Base-by-base conservation (phyloP, 306 rosid genomes). In the Echinosophora koreensis region DNA sequence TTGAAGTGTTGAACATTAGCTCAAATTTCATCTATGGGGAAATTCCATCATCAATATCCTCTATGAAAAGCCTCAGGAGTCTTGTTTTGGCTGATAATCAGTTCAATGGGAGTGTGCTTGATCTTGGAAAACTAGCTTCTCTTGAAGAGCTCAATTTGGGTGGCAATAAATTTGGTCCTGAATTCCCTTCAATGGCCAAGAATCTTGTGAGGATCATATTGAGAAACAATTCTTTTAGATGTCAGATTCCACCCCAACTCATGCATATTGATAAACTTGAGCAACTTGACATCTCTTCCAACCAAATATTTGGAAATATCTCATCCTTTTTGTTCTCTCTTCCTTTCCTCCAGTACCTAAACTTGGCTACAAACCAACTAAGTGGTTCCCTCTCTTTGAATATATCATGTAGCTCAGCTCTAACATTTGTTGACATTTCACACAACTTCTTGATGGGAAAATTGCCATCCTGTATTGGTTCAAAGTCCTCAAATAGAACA, bases 41-140 rank as follows among this genome's bases (percentile, higher is more conserved):
- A 71, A 87, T 94, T 46, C 90, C 97, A 3, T 3, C 84, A 15
- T 85, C 97, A 39, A 44, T 94, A 0, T 12, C 86, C 10, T 77
- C 84, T 8, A 9, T 90, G 73, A 89, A 80, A 15, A 78, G 14
- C 15, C 90, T 94, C 3, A 90, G 39, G 47, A 85, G 80, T 64
- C 84, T 94, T 18, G 84, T 84, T 80, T 81, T 94, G 80, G 90
- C 92, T 69, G 85, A 88, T 73, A 94, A 94, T 66, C 49, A 83
- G 66, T 76, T 90, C 83, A 92, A 81, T 70, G 98, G 95, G 47
- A 89, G 81, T 81, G 86, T 83, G 4, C 97, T 93, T 52, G 89
- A 90, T 84, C 91, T 94, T 47, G 54, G 51, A 67, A 22, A 72
- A 6, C 68, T 94, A 30, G 8, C 74, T 15, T 68, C 67, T 58